A percentile compares a stretch with the other conserved stretches of the same genome.
Conservation (phyloP, 2,329 filamentous ascomycete genomes). For the Fusarium fujikuroi region DNA sequence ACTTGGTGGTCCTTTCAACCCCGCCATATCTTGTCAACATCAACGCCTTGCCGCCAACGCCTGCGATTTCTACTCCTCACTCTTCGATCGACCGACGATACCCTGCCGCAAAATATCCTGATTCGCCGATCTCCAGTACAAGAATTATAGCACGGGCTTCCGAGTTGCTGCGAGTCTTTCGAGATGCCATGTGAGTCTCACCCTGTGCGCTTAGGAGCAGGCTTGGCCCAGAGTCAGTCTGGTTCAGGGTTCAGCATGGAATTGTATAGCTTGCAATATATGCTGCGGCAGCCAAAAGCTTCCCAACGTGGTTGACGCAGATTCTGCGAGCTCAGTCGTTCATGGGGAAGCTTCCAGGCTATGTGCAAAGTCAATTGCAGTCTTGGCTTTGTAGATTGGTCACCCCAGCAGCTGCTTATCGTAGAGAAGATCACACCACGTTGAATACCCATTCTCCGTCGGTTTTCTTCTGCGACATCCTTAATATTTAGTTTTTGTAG, state of each 20-base stretch:
- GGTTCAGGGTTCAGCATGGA: neutral
- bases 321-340: conserved; percentile 11
- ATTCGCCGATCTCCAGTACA: conserved; percentile 32
- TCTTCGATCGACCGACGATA: conserved; percentile 35
- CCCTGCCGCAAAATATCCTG: conserved; percentile 14
- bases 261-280: conserved; percentile 22
- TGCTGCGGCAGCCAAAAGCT: conserved; percentile 4
- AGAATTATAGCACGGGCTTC: conserved; percentile 36
- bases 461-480: conserved; percentile 5
- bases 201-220: conserved; percentile 15
- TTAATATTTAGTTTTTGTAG: neutral
- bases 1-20: conserved; percentile 37
- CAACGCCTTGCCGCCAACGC: conserved; percentile 32
- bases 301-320: conserved; percentile 10
- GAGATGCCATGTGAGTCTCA: conserved; percentile 54
- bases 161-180: conserved; percentile 43
- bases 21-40: conserved; percentile 38
- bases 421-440: conserved; percentile 3
- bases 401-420: conserved; percentile 5
- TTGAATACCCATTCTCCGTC: conserved; percentile 5
- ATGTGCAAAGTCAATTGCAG: conserved; percentile 38
- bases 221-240: conserved; percentile 9
- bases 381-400: conserved; percentile 20
- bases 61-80: conserved; percentile 27
- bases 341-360: conserved; percentile 6